Evolutionary conservation across 1,139 yeast genomes (phyloP).

Genomic region (Yamadazyma jaroonii): DNA sequence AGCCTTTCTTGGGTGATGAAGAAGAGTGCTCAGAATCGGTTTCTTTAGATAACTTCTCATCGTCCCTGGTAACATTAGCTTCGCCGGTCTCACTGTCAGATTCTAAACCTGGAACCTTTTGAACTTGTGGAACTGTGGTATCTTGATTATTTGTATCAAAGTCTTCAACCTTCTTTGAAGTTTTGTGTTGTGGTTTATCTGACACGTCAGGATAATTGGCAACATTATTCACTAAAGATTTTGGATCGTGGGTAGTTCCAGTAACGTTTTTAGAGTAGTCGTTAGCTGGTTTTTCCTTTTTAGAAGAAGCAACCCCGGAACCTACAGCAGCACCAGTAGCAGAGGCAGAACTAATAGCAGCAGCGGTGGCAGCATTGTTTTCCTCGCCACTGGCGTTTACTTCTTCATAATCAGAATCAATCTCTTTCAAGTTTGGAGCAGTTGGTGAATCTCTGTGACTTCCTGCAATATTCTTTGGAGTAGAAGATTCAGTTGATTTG

Average conservation of each 20-base stretch:
- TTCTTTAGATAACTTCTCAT: neutral
- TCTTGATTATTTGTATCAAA: neutral
- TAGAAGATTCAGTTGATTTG: neutral
- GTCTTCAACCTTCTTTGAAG: neutral
- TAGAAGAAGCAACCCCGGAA: slow-evolving; percentile 3
- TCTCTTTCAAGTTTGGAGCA: slow-evolving; percentile 4
- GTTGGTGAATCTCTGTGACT: slow-evolving; percentile 1
- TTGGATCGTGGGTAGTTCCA: slow-evolving; percentile 1
- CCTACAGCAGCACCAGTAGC: slow-evolving; percentile 1
- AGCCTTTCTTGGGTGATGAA: slow-evolving; percentile 3
- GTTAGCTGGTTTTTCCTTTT: too few relatives aligned
- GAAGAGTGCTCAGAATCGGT: slow-evolving; percentile 1
- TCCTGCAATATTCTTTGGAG: neutral
- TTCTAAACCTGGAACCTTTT: slow-evolving; percentile 12
- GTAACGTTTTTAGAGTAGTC: neutral
- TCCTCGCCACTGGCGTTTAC: neutral
- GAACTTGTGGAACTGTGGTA: slow-evolving; percentile 6
- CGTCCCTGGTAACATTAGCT: too few relatives aligned
- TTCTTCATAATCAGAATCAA: slow-evolving; percentile 4
- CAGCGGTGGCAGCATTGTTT: neutral
- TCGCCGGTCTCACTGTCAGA: slow-evolving; percentile 5
- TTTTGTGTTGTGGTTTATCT: slow-evolving; percentile 8
- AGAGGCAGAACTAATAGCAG: neutral
- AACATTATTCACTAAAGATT: slow-evolving; percentile 13
- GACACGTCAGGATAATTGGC: slow-evolving; percentile 11